These are phyloP conservation scores for Rhipidocladum racemiflorum DNA, from an alignment of 176 grass and related monocot species.

Conservation along the genomic window DNA sequence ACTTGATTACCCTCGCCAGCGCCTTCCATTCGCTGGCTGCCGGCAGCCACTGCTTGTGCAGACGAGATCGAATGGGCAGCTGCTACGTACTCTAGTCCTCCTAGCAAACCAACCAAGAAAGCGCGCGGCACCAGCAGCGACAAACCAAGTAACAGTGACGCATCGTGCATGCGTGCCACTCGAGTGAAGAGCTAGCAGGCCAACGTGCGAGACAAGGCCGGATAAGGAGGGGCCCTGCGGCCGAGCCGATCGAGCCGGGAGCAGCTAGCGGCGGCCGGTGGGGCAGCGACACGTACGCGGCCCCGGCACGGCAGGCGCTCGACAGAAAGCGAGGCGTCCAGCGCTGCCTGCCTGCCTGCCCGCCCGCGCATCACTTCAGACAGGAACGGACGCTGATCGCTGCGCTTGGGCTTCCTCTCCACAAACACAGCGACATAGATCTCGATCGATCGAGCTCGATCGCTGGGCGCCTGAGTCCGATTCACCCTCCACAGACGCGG, in stretches of 20 bases:
- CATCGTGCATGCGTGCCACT: not conserved
- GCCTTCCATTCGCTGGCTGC: not conserved
- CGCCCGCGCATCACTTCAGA: constrained; percentile 13
- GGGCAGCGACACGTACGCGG: constrained; percentile 9
- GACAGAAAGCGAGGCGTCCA: constrained; percentile 34
- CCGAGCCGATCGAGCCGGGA: not conserved
- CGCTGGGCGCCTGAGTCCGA: not conserved
- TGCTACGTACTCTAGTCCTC: too few relatives aligned
- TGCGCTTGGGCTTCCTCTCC: too few relatives aligned
- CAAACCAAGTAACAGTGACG: not conserved
- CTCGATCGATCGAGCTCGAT: not conserved
- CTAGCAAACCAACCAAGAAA: too few relatives aligned
- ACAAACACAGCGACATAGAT: not conserved
- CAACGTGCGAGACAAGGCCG: constrained; percentile 14
- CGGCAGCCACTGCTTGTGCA: not conserved
- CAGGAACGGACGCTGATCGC: not conserved
- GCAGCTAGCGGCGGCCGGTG: not conserved
- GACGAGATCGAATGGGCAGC: too few relatives aligned
- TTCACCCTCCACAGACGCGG: too few relatives aligned
- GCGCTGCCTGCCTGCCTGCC: not conserved
- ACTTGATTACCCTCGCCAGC: not conserved
- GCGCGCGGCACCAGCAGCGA: too few relatives aligned
- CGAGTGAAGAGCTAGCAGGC: not conserved
- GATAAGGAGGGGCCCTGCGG: not conserved
- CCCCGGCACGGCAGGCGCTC: constrained; percentile 16